These are phyloP conservation scores for Selaginella tamariscina DNA, from an alignment of 75 land plant species.

Conservation along the genomic window DNA sequence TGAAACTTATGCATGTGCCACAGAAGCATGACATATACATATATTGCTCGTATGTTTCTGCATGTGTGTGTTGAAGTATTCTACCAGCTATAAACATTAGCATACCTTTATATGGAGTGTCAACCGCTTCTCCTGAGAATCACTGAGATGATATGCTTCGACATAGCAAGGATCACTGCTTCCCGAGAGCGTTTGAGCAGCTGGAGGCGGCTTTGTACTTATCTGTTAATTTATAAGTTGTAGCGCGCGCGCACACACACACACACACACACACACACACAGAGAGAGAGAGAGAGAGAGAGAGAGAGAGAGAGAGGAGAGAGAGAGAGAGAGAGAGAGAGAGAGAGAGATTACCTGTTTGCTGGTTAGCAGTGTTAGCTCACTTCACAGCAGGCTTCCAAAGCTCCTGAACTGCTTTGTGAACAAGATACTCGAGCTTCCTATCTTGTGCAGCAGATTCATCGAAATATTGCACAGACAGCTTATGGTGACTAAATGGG, in stretches of 20 bases:
- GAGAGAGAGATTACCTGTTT: too few species aligned
- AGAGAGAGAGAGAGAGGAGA: too few species aligned
- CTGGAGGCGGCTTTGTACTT: conserved; percentile 71
- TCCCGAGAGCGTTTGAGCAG: conserved; percentile 59
- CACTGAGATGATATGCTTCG: conserved; percentile 89
- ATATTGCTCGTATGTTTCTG: too few species aligned
- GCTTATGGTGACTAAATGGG: conserved; percentile 96
- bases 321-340: too few species aligned
- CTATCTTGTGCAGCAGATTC: conserved; percentile 93
- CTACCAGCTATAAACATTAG: too few species aligned
- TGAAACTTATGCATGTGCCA: too few species aligned
- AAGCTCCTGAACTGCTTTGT: conserved; percentile 88
- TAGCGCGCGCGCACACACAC: too few species aligned
- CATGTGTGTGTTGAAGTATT: too few species aligned
- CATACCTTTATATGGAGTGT: conserved; percentile 97
- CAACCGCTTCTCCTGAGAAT: conserved; percentile 70
- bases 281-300: too few species aligned
- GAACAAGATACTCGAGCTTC: conserved; percentile 86
- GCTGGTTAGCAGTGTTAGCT: conserved; percentile 56
- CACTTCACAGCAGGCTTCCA: conserved; percentile 97
- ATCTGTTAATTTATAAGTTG: too few species aligned
- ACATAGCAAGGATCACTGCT: conserved; percentile 96
- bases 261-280: too few species aligned
- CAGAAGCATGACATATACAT: too few species aligned
- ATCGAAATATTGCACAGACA: conserved; percentile 92